Conservation (phyloP, 805 yeast species). For the Komagataella populi region DNA sequence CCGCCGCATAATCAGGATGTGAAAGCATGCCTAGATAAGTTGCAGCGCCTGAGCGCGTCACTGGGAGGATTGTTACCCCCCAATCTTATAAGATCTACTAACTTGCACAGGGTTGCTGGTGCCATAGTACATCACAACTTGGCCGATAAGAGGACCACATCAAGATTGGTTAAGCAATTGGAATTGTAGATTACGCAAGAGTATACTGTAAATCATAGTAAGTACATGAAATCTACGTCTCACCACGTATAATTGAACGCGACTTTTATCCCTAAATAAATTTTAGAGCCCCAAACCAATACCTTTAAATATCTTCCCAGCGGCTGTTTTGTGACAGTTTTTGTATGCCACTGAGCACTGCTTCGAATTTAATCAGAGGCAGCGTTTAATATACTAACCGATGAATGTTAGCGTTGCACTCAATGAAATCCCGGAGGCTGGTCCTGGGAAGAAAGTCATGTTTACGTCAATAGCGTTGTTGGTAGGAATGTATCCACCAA, state of each 20-base stretch:
- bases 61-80: not conserved
- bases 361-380: not conserved
- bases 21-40: not conserved
- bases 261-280: not conserved
- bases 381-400: not conserved
- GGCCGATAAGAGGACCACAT: not conserved
- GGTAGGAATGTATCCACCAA: not conserved
- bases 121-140: not conserved
- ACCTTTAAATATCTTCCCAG: not conserved
- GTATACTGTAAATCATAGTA: not conserved
- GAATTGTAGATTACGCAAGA: not conserved
- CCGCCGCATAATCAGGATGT: not conserved
- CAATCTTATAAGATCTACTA: not conserved
- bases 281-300: not conserved
- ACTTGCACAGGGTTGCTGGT: not conserved
- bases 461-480: not conserved
- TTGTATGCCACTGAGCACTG: not conserved
- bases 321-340: not conserved
- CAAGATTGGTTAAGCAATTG: not conserved
- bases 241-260: not conserved
- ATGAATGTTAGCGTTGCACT: not conserved
- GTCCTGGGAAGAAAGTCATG: not conserved
- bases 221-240: not conserved
- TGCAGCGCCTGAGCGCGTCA: not conserved
- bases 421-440: not conserved